Percentiles rank a stretch among this genome's conserved stretches.
phyloP scores from a whole-genome alignment of 1,284 basidiomycete species.

The Butyriboletus appendiculatus region DNA sequence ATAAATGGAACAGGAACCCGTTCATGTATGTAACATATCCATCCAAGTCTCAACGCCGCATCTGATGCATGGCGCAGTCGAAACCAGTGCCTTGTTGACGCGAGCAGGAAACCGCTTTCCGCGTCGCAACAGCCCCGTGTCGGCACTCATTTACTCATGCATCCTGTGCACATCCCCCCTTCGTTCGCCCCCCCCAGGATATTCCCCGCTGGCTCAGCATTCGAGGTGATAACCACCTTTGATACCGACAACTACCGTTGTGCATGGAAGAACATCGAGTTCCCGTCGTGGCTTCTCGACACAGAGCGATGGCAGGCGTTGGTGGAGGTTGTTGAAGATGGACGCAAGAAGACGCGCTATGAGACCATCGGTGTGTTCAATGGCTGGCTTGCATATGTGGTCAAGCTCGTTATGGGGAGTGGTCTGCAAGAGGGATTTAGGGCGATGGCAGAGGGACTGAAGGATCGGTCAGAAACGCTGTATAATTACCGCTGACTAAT shows the following conservation, averaged over 20 bases:
- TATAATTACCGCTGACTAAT: slow-evolving; percentile 20
- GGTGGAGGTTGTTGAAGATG: slow-evolving; percentile 45
- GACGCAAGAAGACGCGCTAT: slow-evolving; percentile 52
- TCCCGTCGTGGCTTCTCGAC: slow-evolving; percentile 50
- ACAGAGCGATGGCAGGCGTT: slow-evolving; percentile 68
- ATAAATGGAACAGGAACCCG: slow-evolving; percentile 52
- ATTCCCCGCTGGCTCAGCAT: slow-evolving; percentile 39
- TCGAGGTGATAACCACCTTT: slow-evolving; percentile 45
- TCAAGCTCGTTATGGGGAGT: slow-evolving; percentile 46
- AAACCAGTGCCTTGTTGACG: slow-evolving; percentile 50
- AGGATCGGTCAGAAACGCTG: slow-evolving; percentile 46
- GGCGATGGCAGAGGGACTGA: slow-evolving; percentile 61
- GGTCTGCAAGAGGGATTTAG: slow-evolving; percentile 49
- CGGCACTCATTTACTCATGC: slow-evolving; percentile 49
- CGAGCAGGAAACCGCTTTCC: slow-evolving; percentile 40
- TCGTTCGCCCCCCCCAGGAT: slow-evolving; percentile 42
- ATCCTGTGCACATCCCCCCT: slow-evolving; percentile 59
- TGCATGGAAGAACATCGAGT: slow-evolving; percentile 52
- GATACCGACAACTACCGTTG: slow-evolving; percentile 54
- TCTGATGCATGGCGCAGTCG: slow-evolving; percentile 43
- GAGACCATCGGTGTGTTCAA: slow-evolving; percentile 64
- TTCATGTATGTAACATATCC: slow-evolving; percentile 50
- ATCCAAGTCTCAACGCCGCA: not conserved
- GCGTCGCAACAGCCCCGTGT: slow-evolving; percentile 43
- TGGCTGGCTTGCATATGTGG: slow-evolving; percentile 56